These are phyloP conservation scores for Aspergillus tanneri DNA, from an alignment of 2,329 filamentous ascomycete genomes.

Conservation along the genomic window DNA sequence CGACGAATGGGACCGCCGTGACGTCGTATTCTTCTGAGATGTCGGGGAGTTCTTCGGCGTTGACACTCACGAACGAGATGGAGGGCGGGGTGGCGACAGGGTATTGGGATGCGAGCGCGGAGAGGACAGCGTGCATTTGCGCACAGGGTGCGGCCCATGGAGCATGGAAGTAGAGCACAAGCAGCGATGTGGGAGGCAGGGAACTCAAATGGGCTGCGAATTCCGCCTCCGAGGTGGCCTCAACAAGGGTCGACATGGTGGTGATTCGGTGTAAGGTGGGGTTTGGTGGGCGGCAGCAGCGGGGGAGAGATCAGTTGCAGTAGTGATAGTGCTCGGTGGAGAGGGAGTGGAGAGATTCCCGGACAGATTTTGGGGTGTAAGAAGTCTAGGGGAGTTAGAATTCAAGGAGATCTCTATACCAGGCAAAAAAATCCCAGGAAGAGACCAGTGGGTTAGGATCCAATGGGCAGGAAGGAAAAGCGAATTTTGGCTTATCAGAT, in stretches of 20 bases:
- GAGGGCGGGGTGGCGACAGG: conserved; percentile 63
- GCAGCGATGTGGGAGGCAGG: conserved; percentile 67
- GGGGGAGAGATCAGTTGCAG: conserved; percentile 3
- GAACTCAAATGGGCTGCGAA: conserved; percentile 69
- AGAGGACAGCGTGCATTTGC: conserved; percentile 86
- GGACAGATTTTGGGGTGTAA: background rate
- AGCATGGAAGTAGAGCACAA: conserved; percentile 91
- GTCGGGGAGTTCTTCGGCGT: conserved; percentile 91
- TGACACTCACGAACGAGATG: conserved; percentile 83
- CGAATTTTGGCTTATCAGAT: conserved; percentile 1
- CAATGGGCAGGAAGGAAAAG: background rate
- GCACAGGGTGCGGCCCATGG: conserved; percentile 95
- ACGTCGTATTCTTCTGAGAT: conserved; percentile 92
- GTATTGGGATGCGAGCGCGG: conserved; percentile 83
- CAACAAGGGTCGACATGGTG: conserved; percentile 71
- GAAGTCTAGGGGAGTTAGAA: background rate
- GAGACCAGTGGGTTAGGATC: background rate
- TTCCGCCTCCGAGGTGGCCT: conserved; percentile 70
- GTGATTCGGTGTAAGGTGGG: conserved; percentile 1
- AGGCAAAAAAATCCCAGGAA: background rate
- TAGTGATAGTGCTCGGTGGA: background rate
- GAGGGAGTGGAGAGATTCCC: background rate
- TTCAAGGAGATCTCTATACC: conserved; percentile 12
- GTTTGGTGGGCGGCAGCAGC: conserved; percentile 2
- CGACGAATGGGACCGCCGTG: conserved; percentile 87